Base-by-base conservation (phyloP, 2,329 filamentous ascomycete genomes). In the Stachybotrys echinatus region DNA sequence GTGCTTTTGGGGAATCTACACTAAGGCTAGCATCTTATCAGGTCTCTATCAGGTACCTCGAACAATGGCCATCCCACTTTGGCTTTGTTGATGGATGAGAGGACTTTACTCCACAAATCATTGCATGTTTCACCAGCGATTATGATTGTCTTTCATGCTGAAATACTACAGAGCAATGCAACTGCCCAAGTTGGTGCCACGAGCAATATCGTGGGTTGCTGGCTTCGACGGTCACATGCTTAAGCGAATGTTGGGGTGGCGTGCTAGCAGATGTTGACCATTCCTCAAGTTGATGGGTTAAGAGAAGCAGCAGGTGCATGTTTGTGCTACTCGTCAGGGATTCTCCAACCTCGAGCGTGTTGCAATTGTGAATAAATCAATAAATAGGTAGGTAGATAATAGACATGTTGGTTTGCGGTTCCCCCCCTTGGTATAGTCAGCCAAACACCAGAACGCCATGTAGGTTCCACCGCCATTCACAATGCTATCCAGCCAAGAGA, bases 391-490 rank as follows among this genome's bases (percentile, higher is more conserved):
- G 10, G 10, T 34, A 14, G 27, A 34, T 34, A 34, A 34, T 34
- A 34, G 27, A 34, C 27, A 8, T 34, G 27, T 34, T n/a, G 27
- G 27, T 34, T 34, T 34, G 27, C 27, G 27, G 27, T 8, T 5
- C 10, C 52, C 60, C 60, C 52, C 60, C 60, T 53, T 61, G 64
- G 63, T 66, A 60, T 61, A 64, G 59, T 61, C 58, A 64, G 58
- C 58, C 53, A 59, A 62, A 65, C 57, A 62, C 64, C 62, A 52
- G 53, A 66, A 66, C 64, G 62, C 64, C 64, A 14, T 34, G 5
- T 34, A 34, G 10, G 27, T 34, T 34, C 14, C 27, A 34, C 27
- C 27, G 27, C 27, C 27, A 8, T 34, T 14, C 27, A 34, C 27
- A 8, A 34, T 34, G 27, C 27, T 34, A 14, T 34, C 27, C 27